phyloP scores from a whole-genome alignment of 768 basidiomycete genomes.

The Pulveroboletus sp. region DNA sequence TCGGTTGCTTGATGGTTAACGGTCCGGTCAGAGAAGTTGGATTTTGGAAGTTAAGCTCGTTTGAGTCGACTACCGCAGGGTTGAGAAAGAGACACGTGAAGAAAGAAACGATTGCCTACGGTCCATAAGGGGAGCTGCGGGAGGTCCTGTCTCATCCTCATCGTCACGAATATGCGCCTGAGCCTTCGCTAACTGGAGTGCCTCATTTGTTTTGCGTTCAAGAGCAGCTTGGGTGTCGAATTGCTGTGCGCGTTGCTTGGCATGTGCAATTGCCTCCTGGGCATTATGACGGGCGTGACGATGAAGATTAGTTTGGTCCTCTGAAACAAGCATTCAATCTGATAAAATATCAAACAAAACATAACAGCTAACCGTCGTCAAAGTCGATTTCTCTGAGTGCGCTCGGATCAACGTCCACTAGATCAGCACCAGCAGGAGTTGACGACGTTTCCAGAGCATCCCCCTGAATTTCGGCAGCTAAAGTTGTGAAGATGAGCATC shows the following conservation, averaged over 20 bases:
- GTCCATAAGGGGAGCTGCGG: slow-evolving; percentile 57
- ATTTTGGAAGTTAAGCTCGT: slow-evolving; percentile 99
- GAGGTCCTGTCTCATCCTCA: slow-evolving; percentile 34
- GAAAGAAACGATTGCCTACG: slow-evolving; percentile 41
- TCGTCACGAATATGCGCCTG: slow-evolving; percentile 41
- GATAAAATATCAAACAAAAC: neutral
- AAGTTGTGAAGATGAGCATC: slow-evolving; percentile 11
- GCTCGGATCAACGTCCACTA: slow-evolving; percentile 49
- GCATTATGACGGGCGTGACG: slow-evolving; percentile 85
- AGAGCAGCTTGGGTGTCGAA: slow-evolving; percentile 84
- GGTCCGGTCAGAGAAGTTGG: slow-evolving; percentile 85
- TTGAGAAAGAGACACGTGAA: slow-evolving; percentile 1
- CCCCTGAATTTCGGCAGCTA: slow-evolving; percentile 77
- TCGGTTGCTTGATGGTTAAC: slow-evolving; percentile 84
- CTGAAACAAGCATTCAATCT: slow-evolving; percentile 36
- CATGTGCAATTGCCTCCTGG: slow-evolving; percentile 78
- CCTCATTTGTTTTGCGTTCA: slow-evolving; percentile 78
- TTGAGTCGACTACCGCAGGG: slow-evolving; percentile 69
- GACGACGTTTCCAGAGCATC: slow-evolving; percentile 38
- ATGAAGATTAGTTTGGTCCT: slow-evolving; percentile 83
- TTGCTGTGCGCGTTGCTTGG: slow-evolving; percentile 71
- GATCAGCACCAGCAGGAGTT: slow-evolving; percentile 52
- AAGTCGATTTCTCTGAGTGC: slow-evolving; percentile 78
- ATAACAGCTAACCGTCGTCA: slow-evolving; percentile 65
- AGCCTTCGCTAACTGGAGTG: slow-evolving; percentile 60